Conservation (phyloP, 805 yeast genomes). For the Candida sithepensis region DNA sequence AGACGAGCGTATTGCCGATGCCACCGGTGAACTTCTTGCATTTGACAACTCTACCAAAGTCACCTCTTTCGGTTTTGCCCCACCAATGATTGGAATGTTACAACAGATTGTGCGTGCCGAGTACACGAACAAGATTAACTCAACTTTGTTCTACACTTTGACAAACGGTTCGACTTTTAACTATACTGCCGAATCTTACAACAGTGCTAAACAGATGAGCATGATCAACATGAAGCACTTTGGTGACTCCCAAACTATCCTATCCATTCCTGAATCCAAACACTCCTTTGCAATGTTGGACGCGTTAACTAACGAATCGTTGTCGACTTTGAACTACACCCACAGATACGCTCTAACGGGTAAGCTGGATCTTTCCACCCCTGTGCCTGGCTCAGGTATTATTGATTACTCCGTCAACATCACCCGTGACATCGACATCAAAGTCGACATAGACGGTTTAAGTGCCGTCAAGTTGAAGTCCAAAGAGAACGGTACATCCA, state of each 20-base stretch:
- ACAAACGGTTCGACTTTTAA: conserved; percentile 35
- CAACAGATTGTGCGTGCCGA: conserved; percentile 38
- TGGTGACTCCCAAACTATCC: conserved; percentile 39
- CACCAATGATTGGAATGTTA: conserved; percentile 35
- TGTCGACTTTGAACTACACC: conserved; percentile 19
- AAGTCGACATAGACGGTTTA: conserved; percentile 20
- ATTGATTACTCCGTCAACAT: conserved; percentile 28
- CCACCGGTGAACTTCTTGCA: conserved; percentile 36
- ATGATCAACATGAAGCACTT: conserved; percentile 34
- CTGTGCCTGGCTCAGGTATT: conserved; percentile 18
- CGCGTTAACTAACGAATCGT: conserved; percentile 12
- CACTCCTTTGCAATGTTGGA: conserved; percentile 26
- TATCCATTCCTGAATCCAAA: conserved; percentile 21
- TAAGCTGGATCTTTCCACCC: conserved; percentile 16
- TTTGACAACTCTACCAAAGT: conserved; percentile 31
- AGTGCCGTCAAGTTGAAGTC: conserved; percentile 24
- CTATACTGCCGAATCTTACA: conserved; percentile 27
- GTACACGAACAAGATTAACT: conserved; percentile 31
- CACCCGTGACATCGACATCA: conserved; percentile 18
- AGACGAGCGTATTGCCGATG: conserved; percentile 34
- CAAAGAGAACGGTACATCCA: conserved; percentile 44
- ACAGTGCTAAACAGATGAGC: conserved; percentile 35
- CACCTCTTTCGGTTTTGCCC: conserved; percentile 30
- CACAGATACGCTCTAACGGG: conserved; percentile 32
- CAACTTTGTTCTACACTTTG: conserved; percentile 37